Percentiles rank a stretch among this genome's conserved stretches.
phyloP scores from a whole-genome alignment of 805 yeast genomes.

The Priceomyces castillae region DNA sequence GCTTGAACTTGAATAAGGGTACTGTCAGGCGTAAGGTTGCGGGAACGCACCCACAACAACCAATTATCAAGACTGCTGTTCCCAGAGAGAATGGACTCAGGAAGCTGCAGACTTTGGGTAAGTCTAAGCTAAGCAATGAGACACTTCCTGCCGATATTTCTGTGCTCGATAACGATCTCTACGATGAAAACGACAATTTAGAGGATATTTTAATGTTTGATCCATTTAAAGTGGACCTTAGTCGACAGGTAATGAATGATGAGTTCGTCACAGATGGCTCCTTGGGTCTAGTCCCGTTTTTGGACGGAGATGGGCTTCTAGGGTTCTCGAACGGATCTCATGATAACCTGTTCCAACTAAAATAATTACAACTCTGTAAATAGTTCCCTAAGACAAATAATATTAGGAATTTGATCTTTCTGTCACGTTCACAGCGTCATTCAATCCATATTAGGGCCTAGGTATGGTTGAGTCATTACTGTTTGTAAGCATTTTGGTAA shows the following conservation, averaged over 20 bases:
- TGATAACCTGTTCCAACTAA: too few relatives aligned
- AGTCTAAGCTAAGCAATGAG: conserved; percentile 1
- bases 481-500: too few relatives aligned
- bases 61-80: conserved; percentile 13
- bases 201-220: conserved; percentile 34
- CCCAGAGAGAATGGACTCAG: background rate
- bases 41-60: conserved; percentile 8
- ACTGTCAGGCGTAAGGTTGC: conserved; percentile 15
- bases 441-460: too few relatives aligned
- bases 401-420: too few relatives aligned
- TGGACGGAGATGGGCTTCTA: conserved; percentile 31
- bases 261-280: conserved; percentile 85
- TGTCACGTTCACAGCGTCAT: too few relatives aligned
- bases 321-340: background rate
- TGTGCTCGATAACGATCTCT: background rate
- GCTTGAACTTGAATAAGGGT: conserved; percentile 40
- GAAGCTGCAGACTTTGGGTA: background rate
- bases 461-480: too few relatives aligned
- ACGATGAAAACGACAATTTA: conserved; percentile 13
- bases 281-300: conserved; percentile 66
- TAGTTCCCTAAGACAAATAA: too few relatives aligned
- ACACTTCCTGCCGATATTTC: background rate
- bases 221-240: conserved; percentile 34
- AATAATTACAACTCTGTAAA: too few relatives aligned
- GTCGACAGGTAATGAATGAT: conserved; percentile 23